Evolutionary conservation across 208 protist genomes (phyloP).

Genomic region (Lotmaria passim): DNA sequence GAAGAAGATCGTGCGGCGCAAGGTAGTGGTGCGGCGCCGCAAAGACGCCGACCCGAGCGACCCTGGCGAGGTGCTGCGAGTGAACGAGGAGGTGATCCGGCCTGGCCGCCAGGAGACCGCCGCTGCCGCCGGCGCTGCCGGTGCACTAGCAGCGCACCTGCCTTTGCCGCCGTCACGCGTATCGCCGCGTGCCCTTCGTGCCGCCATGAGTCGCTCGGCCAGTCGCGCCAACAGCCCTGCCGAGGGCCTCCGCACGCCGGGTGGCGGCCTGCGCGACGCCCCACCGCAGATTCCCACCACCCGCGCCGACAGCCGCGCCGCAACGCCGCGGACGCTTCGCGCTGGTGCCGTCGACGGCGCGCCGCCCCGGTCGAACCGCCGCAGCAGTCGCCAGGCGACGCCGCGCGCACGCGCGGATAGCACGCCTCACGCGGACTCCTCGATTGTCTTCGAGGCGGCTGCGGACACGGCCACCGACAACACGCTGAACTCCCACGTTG

Average conservation of each 20-base stretch:
- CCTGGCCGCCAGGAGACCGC: conserved; percentile 29
- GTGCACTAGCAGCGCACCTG: background rate
- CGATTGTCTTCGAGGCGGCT: conserved; percentile 17
- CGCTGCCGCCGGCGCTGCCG: background rate
- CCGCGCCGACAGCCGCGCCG: conserved; percentile 25
- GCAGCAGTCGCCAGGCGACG: conserved; percentile 19
- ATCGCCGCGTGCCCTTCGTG: conserved; percentile 47
- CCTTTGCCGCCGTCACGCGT: conserved; percentile 44
- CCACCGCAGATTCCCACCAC: conserved; percentile 32
- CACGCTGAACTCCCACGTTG: conserved; percentile 32
- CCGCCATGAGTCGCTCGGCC: conserved; percentile 37
- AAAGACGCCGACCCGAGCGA: conserved; percentile 31
- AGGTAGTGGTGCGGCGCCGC: conserved; percentile 32
- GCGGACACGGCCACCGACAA: conserved; percentile 11
- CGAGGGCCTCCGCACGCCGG: conserved; percentile 22
- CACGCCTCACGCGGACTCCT: conserved; percentile 1
- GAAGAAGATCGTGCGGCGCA: conserved; percentile 30
- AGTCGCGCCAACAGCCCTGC: conserved; percentile 27
- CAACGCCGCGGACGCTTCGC: conserved; percentile 17
- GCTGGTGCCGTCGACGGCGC: conserved; percentile 6
- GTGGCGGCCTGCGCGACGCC: conserved; percentile 5
- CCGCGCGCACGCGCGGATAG: conserved; percentile 10
- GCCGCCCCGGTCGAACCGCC: conserved; percentile 7
- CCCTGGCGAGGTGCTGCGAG: conserved; percentile 27
- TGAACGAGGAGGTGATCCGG: conserved; percentile 33